These are phyloP conservation scores for Talaromyces adpressus DNA, from an alignment of 495 filamentous ascomycete genomes.

Conservation along the genomic window DNA sequence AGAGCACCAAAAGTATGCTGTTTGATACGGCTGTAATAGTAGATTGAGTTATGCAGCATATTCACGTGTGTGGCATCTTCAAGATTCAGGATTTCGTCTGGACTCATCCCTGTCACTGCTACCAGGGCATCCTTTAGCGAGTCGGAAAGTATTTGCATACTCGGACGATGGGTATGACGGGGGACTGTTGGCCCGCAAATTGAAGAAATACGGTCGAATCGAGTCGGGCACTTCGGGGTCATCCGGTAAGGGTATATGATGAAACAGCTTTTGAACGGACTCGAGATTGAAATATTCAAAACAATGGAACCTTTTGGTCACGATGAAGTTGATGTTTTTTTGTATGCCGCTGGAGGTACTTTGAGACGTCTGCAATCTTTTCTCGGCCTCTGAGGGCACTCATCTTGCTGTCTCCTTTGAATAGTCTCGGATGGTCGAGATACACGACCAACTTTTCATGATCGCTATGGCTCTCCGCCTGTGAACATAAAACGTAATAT, in stretches of 20 bases:
- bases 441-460: neutral
- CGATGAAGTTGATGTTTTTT: neutral
- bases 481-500: neutral
- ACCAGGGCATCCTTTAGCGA: neutral
- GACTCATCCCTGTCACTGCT: neutral
- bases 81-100: neutral
- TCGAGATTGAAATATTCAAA: neutral
- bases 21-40: neutral
- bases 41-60: neutral
- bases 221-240: neutral
- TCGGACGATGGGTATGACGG: neutral
- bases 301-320: neutral
- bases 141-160: neutral
- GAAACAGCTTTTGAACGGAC: neutral
- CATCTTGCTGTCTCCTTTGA: neutral
- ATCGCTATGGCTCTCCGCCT: neutral
- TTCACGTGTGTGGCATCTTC: neutral
- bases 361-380: neutral
- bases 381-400: neutral
- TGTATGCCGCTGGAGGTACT: neutral
- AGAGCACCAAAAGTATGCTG: neutral
- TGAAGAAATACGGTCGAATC: neutral
- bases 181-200: neutral
- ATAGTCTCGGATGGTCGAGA: neutral
- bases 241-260: neutral